Evolutionary conservation across 208 protist genomes (phyloP).

Genomic region (Trypanosoma cruzi): DNA sequence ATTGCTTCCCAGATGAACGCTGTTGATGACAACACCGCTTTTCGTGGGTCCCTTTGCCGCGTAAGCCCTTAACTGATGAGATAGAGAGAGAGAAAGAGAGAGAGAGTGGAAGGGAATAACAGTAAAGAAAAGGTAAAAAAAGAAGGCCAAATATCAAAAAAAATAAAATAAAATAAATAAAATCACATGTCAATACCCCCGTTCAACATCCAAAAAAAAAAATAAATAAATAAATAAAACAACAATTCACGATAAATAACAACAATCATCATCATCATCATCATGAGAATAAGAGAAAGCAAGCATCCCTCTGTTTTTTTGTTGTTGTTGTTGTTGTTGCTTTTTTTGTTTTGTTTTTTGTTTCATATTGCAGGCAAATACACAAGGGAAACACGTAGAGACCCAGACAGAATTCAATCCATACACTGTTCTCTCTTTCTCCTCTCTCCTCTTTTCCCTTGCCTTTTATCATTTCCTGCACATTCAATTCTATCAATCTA

Average conservation of each 20-base stretch:
- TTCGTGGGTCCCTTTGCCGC: not conserved
- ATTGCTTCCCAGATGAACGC: not conserved
- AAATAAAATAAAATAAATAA: not conserved
- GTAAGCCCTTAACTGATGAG: not conserved
- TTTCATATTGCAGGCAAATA: no score
- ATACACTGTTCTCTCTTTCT: not conserved
- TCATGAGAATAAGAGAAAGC: no score
- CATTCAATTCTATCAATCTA: slow-evolving; percentile 21
- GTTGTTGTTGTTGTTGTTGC: no score
- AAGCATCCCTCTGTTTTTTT: no score
- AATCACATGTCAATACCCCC: not conserved
- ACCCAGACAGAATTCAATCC: not conserved
- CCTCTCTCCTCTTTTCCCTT: not conserved
- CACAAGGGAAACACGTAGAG: not conserved
- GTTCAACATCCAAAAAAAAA: not conserved
- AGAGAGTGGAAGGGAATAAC: not conserved
- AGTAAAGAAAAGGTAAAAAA: not conserved
- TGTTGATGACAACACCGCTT: not conserved
- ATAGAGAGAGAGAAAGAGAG: not conserved
- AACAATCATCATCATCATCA: not conserved
- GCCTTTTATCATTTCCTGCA: not conserved
- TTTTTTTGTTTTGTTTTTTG: no score
- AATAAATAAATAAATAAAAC: not conserved
- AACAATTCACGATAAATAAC: not conserved
- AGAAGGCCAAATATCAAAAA: not conserved